Conservation (phyloP, 345 rosid species). For the Turnera subulata region DNA sequence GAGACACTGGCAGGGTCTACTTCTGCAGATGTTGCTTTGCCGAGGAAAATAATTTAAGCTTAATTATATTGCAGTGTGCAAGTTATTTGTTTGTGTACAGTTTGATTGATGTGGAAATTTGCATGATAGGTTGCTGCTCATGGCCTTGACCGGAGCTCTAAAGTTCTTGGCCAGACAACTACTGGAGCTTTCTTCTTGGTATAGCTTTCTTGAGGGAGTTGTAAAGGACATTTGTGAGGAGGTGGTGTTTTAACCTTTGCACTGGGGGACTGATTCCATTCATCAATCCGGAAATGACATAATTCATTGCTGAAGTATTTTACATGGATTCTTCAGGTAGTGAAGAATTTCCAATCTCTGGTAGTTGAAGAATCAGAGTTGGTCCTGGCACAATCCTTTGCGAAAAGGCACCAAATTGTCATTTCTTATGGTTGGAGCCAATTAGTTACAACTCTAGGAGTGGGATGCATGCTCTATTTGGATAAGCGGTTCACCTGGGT, state of each 20-base stretch:
- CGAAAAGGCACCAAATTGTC: slow-evolving; percentile 8
- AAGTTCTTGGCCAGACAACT: slow-evolving; percentile 74
- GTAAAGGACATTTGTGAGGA: too few species aligned
- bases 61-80: too few species aligned
- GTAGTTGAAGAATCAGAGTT: background rate
- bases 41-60: too few species aligned
- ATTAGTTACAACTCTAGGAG: slow-evolving; percentile 12
- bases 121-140: slow-evolving; percentile 81
- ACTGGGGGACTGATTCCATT: too few species aligned
- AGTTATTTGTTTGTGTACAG: background rate
- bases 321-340: too few species aligned
- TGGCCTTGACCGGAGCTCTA: slow-evolving; percentile 77
- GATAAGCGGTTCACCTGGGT: slow-evolving; percentile 18
- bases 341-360: background rate
- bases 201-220: slow-evolving; percentile 29
- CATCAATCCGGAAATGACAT: too few species aligned
- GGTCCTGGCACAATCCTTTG: slow-evolving; percentile 7
- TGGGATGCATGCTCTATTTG: slow-evolving; percentile 9
- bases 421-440: background rate
- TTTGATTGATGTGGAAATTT: background rate
- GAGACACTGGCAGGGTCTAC: too few species aligned
- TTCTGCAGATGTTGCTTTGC: too few species aligned
- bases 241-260: background rate
- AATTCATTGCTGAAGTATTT: background rate
- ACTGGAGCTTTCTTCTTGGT: slow-evolving; percentile 45